Evolutionary conservation across 202 grass and related monocot species (phyloP).

Genomic region (Carex sylvatica): DNA sequence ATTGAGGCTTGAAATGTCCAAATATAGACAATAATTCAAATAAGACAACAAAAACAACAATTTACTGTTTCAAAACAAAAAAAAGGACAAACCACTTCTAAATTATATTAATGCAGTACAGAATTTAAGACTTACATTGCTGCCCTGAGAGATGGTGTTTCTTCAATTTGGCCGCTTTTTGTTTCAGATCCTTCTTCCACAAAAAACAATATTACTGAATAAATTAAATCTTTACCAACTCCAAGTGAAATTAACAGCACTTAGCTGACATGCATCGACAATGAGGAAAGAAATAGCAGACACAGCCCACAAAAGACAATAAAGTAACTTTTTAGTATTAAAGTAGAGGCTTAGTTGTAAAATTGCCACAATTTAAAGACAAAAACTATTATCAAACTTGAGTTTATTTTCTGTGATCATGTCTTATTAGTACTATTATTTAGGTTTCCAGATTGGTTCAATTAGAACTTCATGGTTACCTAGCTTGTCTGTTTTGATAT

Average conservation of each 20-base stretch:
- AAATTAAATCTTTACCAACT: neutral
- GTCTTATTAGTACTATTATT: neutral
- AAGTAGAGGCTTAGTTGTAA: neutral
- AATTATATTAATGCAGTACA: neutral
- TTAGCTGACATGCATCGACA: neutral
- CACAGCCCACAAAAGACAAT: neutral
- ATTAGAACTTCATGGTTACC: neutral
- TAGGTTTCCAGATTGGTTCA: neutral
- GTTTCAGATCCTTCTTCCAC: neutral
- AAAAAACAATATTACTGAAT: neutral
- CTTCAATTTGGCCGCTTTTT: neutral
- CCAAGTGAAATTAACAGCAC: neutral
- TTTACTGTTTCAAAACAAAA: neutral
- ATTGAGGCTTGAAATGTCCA: neutral
- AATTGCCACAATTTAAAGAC: neutral
- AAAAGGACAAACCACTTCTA: neutral
- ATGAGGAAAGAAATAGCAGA: neutral
- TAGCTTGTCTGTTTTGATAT: neutral
- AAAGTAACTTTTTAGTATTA: neutral
- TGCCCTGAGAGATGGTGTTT: slow-evolving; percentile 14
- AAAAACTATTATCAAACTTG: neutral
- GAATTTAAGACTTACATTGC: slow-evolving; percentile 12
- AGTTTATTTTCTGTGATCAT: neutral
- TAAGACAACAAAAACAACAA: neutral
- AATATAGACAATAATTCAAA: neutral